Evolutionary conservation across 345 rosid genomes (phyloP), one percentile per base, ranked within the genome.

Genomic region (Eucalyptus virginea): DNA sequence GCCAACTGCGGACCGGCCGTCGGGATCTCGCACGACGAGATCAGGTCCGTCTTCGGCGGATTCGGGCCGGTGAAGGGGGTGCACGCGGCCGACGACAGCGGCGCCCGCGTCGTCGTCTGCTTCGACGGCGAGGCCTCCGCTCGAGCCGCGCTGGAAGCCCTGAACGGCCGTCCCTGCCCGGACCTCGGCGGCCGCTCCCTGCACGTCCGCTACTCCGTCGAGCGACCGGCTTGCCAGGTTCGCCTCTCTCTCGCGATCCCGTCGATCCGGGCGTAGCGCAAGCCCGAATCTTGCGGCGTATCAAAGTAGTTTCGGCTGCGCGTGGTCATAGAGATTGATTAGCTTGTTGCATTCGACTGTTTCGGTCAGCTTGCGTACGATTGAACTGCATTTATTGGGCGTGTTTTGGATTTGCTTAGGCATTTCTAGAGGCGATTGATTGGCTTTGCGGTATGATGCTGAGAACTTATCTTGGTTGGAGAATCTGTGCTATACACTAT

Each of bases 1-100:
- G 99, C 99, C 81, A 98, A 98, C 88, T 98, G 99, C 54, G 99
- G 99, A 21, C 99, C 99, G 45, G 95, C 95, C 4, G 97, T 97
- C 26, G 99, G 99, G 49, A 83, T 95, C 13, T 93, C 99, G 34
- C 90, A 92, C 86, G 97, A 94, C 81, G 87, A 91, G 11, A 94
- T 98, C 67, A 90, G 92, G 47, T 92, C 95, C 48, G 96, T 89
- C 86, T 98, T 98, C 89, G 86, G 94, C 87, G 87, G 88, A 6
- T 98, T 94, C 90, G 99, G 99, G 14, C 90, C 91, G 67, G 95
- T 97, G 54, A 92, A 86, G 21, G 99, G 97, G 85, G 96, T 97
- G 6, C 92, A 92, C 90, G 93, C 96, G 28, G 99, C 99, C 51
- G 99, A 98, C 88, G 98, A 95, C 42, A 97, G 96, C 81, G 99